Evolutionary conservation across 306 rosid genomes (phyloP).

Genomic region (Vigna unguiculata): DNA sequence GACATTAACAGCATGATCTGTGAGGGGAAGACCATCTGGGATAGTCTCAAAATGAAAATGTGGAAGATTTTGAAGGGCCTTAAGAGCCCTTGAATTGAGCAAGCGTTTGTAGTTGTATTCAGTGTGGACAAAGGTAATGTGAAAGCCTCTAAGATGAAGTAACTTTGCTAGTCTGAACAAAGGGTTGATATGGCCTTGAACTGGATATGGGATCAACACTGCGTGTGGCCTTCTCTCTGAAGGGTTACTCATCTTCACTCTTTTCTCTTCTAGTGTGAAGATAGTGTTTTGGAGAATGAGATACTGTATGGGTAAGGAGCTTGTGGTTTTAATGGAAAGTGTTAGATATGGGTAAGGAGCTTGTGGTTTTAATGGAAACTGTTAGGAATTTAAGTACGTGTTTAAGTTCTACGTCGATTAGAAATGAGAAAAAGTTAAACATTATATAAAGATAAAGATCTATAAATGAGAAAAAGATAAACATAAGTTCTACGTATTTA

Average conservation of each 20-base stretch:
- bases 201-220: background rate
- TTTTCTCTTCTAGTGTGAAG: background rate
- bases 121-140: constrained; percentile 4
- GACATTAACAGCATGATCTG: background rate
- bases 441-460: too few species aligned
- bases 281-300: background rate
- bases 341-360: too few species aligned
- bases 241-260: background rate
- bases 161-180: background rate
- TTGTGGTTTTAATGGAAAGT: too few species aligned
- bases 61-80: background rate
- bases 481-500: too few species aligned
- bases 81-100: background rate
- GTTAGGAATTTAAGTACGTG: too few species aligned
- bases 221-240: background rate
- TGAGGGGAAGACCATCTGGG: background rate
- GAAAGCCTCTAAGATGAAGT: background rate
- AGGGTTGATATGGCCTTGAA: background rate
- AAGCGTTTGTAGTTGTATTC: constrained; percentile 1
- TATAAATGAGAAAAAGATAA: too few species aligned
- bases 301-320: too few species aligned
- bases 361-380: too few species aligned
- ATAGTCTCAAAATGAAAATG: background rate
- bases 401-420: too few species aligned
- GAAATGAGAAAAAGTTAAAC: too few species aligned